Base-by-base conservation (phyloP, 306 rosid species). In the Rubus idaeus region DNA sequence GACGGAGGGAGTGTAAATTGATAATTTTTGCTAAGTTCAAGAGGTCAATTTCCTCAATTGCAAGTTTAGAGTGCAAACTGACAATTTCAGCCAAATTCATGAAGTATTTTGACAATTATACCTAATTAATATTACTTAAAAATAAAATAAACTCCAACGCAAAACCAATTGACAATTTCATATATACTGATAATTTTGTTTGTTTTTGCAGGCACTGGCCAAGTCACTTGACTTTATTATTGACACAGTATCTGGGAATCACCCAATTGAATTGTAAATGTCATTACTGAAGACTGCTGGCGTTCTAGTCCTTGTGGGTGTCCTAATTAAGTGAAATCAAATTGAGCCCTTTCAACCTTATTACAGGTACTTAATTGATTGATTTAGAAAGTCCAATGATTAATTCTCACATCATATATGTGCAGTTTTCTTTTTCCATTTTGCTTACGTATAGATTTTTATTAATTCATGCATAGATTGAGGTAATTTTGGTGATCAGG, bases 201-300 rank as follows among this genome's bases (percentile, higher is more conserved):
- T 40, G 12, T 39, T 68, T 62, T 5, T 73, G 67, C 77, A 93
- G 98, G 89, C 88, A 23, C 0, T 23, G 26, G 26, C 26, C 26
- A 23, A 23, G 26, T 23, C 26, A 23, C 26, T 23, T 23, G 96
- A 93, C 85, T 93, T 89, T 47, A 86, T 93, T 35, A 40, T 93
- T 51, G 96, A 90, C 85, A 83, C 94, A 20, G 94, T 94, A 40
- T 90, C 94, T 30, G 98, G 96, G 76, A 88, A 89, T 81, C 98
- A 93, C 53, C 87, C 87, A 4, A 88, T 93, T 88, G 97, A 91
- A 84, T 86, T 87, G 47, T 91, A 89, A 83, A 80, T 89, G 94
- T 70, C 92, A 35, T 79, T 87, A 18, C 65, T 93, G 86, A 93
- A 90, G 89, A 78, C 26, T 23, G 26, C 26, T 23, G 26, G 26